Evolutionary conservation across 306 rosid species (phyloP).

Genomic region (Rubus idaeus): DNA sequence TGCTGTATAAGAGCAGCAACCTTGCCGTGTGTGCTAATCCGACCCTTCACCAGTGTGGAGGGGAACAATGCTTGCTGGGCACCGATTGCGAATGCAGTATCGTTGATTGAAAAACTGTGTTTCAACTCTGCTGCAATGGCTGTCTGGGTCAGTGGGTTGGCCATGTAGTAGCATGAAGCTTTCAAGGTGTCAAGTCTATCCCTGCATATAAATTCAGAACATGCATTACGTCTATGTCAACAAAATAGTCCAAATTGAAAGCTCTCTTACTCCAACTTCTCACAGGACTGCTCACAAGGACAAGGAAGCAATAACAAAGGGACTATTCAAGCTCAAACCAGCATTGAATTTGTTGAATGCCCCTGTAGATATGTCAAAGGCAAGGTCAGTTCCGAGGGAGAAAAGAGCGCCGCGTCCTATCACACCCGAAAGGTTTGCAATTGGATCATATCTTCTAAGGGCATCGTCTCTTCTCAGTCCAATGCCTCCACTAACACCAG

Average conservation of each 20-base stretch:
- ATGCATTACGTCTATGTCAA: not conserved
- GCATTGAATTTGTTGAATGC: constrained; percentile 43
- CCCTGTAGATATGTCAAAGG: constrained; percentile 43
- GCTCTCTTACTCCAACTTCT: not conserved
- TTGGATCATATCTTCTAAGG: constrained; percentile 38
- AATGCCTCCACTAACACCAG: constrained; percentile 58
- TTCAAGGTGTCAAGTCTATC: constrained; percentile 55
- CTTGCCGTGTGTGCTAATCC: constrained; percentile 48
- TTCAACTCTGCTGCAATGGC: constrained; percentile 68
- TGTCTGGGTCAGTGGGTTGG: constrained; percentile 50
- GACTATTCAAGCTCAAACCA: constrained; percentile 49
- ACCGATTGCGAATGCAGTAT: constrained; percentile 48
- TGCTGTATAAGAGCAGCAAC: constrained; percentile 57
- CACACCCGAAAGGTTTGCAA: constrained; percentile 42
- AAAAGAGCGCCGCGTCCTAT: constrained; percentile 43
- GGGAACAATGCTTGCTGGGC: constrained; percentile 62
- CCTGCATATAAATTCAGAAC: constrained; percentile 41
- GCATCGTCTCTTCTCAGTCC: constrained; percentile 44
- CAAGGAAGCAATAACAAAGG: constrained; percentile 52
- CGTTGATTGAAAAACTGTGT: constrained; percentile 42
- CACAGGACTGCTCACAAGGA: constrained; percentile 51
- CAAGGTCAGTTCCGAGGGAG: constrained; percentile 53
- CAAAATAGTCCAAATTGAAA: not conserved
- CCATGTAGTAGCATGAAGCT: constrained; percentile 47
- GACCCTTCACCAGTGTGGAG: constrained; percentile 45